Conservation (phyloP, 768 basidiomycete genomes). For the Rhodotorula taiwanensis region DNA sequence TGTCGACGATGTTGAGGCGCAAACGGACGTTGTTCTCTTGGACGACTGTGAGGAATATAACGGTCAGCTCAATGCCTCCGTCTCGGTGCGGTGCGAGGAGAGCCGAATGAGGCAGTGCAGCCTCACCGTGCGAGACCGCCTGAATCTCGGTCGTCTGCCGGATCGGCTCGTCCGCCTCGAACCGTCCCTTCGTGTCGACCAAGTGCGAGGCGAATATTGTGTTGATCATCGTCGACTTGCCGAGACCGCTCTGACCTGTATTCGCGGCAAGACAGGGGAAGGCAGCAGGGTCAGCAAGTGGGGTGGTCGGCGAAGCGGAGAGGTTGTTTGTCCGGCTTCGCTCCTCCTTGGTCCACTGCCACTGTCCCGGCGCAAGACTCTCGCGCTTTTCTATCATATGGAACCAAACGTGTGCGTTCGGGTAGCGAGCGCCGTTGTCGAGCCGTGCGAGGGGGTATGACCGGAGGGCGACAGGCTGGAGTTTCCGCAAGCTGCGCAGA, state of each 20-base stretch:
- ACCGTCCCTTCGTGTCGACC: constrained; percentile 92
- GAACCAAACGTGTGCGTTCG: no score
- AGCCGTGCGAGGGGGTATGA: no score
- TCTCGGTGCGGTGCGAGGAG: no score
- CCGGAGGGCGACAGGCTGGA: no score
- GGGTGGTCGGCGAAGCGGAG: no score
- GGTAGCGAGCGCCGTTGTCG: no score
- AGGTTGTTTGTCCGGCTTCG: no score
- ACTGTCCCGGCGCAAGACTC: no score
- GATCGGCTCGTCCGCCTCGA: constrained; percentile 77
- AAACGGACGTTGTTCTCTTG: constrained; percentile 92
- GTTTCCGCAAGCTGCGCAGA: no score
- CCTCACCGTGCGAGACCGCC: constrained; percentile 82
- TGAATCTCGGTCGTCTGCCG: constrained; percentile 97
- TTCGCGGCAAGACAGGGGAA: background rate
- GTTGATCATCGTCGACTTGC: constrained; percentile 98
- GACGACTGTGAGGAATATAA: constrained; percentile 57
- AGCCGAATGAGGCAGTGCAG: background rate
- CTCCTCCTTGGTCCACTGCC: no score
- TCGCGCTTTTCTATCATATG: no score
- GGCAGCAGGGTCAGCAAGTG: no score
- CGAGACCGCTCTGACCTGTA: constrained; percentile 89
- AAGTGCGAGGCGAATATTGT: constrained; percentile 98
- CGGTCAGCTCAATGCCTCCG: background rate
- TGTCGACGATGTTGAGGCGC: constrained; percentile 95